phyloP scores from a whole-genome alignment of 208 protist species.

The Naegleria gruberi region DNA sequence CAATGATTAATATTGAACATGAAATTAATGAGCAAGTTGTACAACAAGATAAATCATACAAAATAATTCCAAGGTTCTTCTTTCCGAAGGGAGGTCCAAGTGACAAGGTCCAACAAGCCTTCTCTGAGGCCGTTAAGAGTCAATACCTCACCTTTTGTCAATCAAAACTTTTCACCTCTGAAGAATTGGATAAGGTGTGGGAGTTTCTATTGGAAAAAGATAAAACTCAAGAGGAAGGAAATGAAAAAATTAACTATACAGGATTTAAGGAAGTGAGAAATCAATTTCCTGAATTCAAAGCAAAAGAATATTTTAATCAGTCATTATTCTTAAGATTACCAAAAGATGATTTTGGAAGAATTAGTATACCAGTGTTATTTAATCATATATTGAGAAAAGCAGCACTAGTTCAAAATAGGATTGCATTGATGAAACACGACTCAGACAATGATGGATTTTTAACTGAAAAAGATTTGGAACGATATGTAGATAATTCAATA shows the following conservation, averaged over 20 bases:
- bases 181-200: constrained; percentile 3
- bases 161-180: not conserved
- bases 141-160: not conserved
- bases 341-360: not conserved
- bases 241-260: not conserved
- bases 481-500: constrained; percentile 60
- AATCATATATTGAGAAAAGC: constrained; percentile 37
- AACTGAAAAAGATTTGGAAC: constrained; percentile 71
- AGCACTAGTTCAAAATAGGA: constrained; percentile 67
- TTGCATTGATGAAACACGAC: constrained; percentile 69
- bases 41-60: not conserved
- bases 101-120: not conserved
- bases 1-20: not conserved
- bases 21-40: not conserved
- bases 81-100: not conserved
- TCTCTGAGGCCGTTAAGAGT: not conserved
- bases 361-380: not conserved
- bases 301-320: not conserved
- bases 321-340: not conserved
- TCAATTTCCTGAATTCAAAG: not conserved
- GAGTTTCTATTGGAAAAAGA: not conserved
- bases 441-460: constrained; percentile 67
- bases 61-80: not conserved
- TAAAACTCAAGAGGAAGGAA: not conserved
- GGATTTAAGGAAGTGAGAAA: not conserved